phyloP scores from a whole-genome alignment of 345 rosid species.

The Camelina laxa region DNA sequence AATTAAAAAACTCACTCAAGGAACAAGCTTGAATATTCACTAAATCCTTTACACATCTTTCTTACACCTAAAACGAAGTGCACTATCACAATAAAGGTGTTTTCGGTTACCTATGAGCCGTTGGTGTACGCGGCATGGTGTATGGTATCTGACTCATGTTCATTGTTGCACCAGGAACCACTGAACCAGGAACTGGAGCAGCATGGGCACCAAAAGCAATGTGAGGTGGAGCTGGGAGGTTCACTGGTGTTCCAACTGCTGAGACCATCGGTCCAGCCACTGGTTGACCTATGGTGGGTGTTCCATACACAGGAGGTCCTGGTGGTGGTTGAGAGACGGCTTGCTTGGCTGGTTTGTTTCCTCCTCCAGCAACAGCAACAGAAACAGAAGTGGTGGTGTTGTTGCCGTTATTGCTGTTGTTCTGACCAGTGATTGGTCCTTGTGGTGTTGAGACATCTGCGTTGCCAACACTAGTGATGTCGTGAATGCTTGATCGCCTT shows the following conservation, averaged over 20 bases:
- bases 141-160: conserved; percentile 71
- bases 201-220: conserved; percentile 79
- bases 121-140: conserved; percentile 69
- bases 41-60: conserved; percentile 57
- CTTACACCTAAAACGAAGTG: conserved; percentile 40
- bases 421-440: conserved; percentile 94
- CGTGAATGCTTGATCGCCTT: conserved; percentile 95
- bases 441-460: conserved; percentile 71
- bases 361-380: conserved; percentile 54
- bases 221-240: conserved; percentile 71
- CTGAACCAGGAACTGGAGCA: conserved; percentile 66
- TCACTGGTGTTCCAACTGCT: conserved; percentile 95
- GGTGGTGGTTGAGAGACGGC: conserved; percentile 55
- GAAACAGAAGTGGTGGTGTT: not conserved
- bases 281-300: conserved; percentile 82
- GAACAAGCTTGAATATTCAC: conserved; percentile 43
- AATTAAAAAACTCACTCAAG: conserved; percentile 38
- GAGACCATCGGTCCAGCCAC: conserved; percentile 79
- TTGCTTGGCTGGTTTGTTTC: conserved; percentile 66
- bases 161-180: conserved; percentile 84
- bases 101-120: conserved; percentile 66
- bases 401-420: conserved; percentile 45
- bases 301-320: conserved; percentile 61
- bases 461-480: conserved; percentile 82
- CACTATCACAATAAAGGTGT: conserved; percentile 38